Evolutionary conservation across 2,329 filamentous ascomycete species (phyloP), one percentile per base, ranked within the genome.

Genomic region (Pseudogymnoascus sp.): DNA sequence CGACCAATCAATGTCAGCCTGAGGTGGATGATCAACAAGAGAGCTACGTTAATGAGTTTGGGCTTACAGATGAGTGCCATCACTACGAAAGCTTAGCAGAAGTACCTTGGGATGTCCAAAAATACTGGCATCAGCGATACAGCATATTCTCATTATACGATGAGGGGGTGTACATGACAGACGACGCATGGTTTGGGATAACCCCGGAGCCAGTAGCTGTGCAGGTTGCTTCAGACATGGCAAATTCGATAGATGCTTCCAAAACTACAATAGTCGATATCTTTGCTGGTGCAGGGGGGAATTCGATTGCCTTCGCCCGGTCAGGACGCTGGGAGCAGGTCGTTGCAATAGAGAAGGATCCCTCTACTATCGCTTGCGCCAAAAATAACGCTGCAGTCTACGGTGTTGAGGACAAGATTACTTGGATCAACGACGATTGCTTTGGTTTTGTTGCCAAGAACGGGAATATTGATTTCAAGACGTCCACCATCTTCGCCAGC

Each of bases 121-220:
- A 96, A 91, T 99, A 99, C 76, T 99, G 91, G 85, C 82, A 88
- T 15, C 93, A 97, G 72, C 85, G 95, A 65, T 87, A 95, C 74
- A 88, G 87, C 62, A 90, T 99, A 68, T 99, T 96, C 77, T 87
- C 88, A 15, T 83, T 83, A 69, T 99, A 97, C 73, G 88, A 97
- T 73, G 83, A 93, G 64, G 93, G 92, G 63, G 83, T 99, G 68
- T 88, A 87, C 80, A 86, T 99, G 81, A 99, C 96, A 0, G 87
- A 96, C 74, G 88, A 93, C 76, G 89, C 92, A 62, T 99, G 95
- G 95, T 99, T 95, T 74, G 95, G 93, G 63, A 93, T 97, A 7
- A 99, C 96, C 0, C 93, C 95, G 13, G 93, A 99, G 75, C 89
- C 90, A 4, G 85, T 99, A 28, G 95, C 95, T 65, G 86, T 82